phyloP scores from a whole-genome alignment of 176 grass and related monocot genomes.

The Lolium multiflorum region DNA sequence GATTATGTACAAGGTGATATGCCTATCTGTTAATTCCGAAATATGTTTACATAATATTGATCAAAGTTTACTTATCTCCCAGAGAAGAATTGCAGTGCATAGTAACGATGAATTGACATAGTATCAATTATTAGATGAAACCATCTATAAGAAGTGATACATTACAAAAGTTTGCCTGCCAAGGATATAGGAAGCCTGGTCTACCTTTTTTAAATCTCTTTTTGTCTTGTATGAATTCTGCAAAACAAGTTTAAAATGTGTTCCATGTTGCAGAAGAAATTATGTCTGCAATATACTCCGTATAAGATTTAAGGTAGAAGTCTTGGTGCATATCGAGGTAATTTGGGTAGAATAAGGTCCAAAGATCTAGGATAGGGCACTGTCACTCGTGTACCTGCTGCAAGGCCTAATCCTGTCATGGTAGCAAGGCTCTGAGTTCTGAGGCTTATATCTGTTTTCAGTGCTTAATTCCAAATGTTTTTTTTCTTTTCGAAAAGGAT shows the following conservation, averaged over 20 bases:
- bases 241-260: slow-evolving; percentile 6
- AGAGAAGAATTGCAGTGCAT: background rate
- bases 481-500: too few species aligned
- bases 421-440: slow-evolving; percentile 3
- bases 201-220: background rate
- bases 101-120: slow-evolving; percentile 8
- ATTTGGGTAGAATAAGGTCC: slow-evolving; percentile 6
- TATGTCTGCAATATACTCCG: background rate
- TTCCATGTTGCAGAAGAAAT: slow-evolving; percentile 19
- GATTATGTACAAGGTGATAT: slow-evolving; percentile 92
- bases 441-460: background rate
- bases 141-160: slow-evolving; percentile 6
- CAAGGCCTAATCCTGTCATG: slow-evolving; percentile 9
- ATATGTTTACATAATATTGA: slow-evolving; percentile 17
- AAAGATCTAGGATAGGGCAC: slow-evolving; percentile 1
- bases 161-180: background rate
- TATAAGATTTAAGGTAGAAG: slow-evolving; percentile 4
- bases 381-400: background rate
- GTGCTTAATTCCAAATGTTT: slow-evolving; percentile 4
- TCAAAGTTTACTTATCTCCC: slow-evolving; percentile 4
- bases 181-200: slow-evolving; percentile 12
- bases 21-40: slow-evolving; percentile 5
- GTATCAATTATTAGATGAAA: slow-evolving; percentile 8
- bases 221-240: slow-evolving; percentile 13
- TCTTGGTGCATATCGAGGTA: background rate